Conservation (phyloP, 2,329 filamentous ascomycete species). For the Lomentospora prolificans region DNA sequence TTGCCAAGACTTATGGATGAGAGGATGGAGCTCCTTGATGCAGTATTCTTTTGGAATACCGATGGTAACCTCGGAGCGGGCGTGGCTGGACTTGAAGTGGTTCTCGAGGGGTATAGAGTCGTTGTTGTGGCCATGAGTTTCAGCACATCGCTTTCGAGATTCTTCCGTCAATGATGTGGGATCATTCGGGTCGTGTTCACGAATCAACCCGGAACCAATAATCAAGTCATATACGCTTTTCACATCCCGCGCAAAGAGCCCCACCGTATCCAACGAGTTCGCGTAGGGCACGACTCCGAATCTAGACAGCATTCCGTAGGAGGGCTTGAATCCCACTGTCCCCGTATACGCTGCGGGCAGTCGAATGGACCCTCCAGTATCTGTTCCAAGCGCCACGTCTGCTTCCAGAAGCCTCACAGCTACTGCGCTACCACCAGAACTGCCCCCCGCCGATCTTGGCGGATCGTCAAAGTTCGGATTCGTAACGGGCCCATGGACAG, state of each 20-base stretch:
- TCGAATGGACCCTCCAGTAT: constrained; percentile 83
- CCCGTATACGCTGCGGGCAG: constrained; percentile 82
- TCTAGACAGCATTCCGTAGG: constrained; percentile 77
- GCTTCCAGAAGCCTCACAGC: constrained; percentile 57
- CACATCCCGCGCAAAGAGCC: constrained; percentile 54
- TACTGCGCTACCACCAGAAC: constrained; percentile 87
- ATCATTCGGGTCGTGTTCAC: constrained; percentile 56
- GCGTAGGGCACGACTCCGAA: constrained; percentile 86
- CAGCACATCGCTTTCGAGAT: constrained; percentile 42
- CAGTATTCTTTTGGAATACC: constrained; percentile 73
- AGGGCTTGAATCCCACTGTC: constrained; percentile 79
- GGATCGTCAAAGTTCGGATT: constrained; percentile 30
- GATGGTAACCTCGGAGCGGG: constrained; percentile 31
- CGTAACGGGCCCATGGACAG: constrained; percentile 55
- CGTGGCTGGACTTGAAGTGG: constrained; percentile 49
- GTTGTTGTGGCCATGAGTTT: constrained; percentile 24
- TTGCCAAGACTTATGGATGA: constrained; percentile 62
- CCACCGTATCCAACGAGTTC: constrained; percentile 86
- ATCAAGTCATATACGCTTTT: constrained; percentile 40
- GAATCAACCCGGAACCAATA: constrained; percentile 36
- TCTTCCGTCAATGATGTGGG: constrained; percentile 57
- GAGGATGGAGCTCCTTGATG: constrained; percentile 63
- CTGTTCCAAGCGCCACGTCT: constrained; percentile 70
- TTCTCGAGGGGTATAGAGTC: constrained; percentile 60
- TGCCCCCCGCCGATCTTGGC: constrained; percentile 66